These are phyloP conservation scores for Trypanosoma melophagium DNA, from an alignment of 208 protist species.

Conservation along the genomic window DNA sequence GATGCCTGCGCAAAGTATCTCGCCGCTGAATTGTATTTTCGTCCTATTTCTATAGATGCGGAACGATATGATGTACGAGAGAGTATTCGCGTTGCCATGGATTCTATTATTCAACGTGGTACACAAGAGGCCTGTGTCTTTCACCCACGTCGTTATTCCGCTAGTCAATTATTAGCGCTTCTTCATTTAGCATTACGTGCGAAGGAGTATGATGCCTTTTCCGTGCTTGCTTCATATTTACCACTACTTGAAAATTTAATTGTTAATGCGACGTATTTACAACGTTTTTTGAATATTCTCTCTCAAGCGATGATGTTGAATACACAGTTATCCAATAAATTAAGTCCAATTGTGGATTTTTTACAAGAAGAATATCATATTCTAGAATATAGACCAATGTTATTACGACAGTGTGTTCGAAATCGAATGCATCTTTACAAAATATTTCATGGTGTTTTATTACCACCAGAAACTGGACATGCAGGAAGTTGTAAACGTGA, in stretches of 20 bases:
- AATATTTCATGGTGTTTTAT: constrained; percentile 5
- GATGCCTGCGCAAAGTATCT: constrained; percentile 53
- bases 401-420: constrained; percentile 69
- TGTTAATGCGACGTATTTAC: constrained; percentile 34
- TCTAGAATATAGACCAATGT: constrained; percentile 43
- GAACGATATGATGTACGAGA: constrained; percentile 15
- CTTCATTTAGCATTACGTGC: constrained; percentile 62
- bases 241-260: constrained; percentile 72
- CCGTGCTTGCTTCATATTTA: constrained; percentile 51
- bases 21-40: constrained; percentile 63
- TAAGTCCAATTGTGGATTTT: constrained; percentile 50
- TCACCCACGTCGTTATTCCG: constrained; percentile 47
- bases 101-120: constrained; percentile 42
- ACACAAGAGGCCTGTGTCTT: constrained; percentile 38
- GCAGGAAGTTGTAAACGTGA: background rate
- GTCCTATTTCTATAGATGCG: constrained; percentile 36
- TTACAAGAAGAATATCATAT: constrained; percentile 62
- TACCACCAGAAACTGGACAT: background rate
- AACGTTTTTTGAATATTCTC: constrained; percentile 51
- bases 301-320: constrained; percentile 30
- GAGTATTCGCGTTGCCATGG: constrained; percentile 33
- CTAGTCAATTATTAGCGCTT: constrained; percentile 61
- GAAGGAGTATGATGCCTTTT: constrained; percentile 49
- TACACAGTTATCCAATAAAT: constrained; percentile 22
- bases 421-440: constrained; percentile 34